Evolutionary conservation across 306 rosid genomes (phyloP), one percentile per base, ranked within the genome.

Genomic region (Urtica urens): DNA sequence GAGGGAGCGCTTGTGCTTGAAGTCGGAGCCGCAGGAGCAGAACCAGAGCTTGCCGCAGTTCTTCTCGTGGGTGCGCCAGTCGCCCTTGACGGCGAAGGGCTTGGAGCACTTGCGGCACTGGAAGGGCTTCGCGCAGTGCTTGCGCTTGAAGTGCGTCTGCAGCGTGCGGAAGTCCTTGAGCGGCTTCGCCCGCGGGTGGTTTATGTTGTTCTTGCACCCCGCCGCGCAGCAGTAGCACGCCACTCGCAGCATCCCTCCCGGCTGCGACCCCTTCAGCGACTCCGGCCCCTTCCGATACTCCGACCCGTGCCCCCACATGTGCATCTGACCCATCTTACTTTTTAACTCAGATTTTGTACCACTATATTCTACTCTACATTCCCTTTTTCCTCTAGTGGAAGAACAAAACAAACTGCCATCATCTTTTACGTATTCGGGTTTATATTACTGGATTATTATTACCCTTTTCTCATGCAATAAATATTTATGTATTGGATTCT

Each of bases 241-340:
- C 5, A 90, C 69, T 80, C 95, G 72, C 61, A 90, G 63, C 95
- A 90, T 84, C 67, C 90, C 97, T 0, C 90, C 97, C 51, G 97
- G 95, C 53, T 90, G 97, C 44, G 95, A 66, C 59, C 97, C 97
- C 62, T 56, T 70, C 0, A 90, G 84, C 2, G 97, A 90, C 24
- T 81, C 95, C 58, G 93, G 78, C 35, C 95, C 97, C 67, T 90
- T 90, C 54, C 97, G 68, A 44, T 44, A 90, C 69, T 90, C 97
- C 0, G 95, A 90, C 22, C 95, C 97, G 45, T 90, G 97, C 5
- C 93, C 97, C 97, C 97, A 90, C 97, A 90, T 90, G 54, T 90
- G 97, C 97, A 90, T 90, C 97, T 90, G 69, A 28, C 10, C 22
- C n/a, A n/a, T n/a, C n/a, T n/a, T n/a, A n/a, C n/a, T n/a, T n/a